Evolutionary conservation across 2,329 filamentous ascomycete genomes (phyloP), one percentile per base, ranked within the genome.

Genomic region (Arthrobotrys entomopaga): DNA sequence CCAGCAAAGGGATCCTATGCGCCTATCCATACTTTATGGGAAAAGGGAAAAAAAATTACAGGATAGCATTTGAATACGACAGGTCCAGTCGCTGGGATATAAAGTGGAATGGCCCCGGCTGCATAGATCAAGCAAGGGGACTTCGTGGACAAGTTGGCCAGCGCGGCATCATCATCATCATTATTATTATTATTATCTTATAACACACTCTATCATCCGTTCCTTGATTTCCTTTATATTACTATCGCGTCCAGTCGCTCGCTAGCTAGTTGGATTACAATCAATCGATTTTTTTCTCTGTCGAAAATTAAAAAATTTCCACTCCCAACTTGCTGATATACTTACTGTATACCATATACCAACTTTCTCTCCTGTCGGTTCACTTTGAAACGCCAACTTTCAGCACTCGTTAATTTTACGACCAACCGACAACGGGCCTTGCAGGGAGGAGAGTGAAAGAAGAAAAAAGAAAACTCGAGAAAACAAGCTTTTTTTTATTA

Each of bases 21-120:
- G 65, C 65, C 65, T 50, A 61, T 69, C 65, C 65, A 69, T 69
- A 48, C 65, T 61, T 60, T 48, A 61, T 53, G 56, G 64, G 38
- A 65, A n/a, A 46, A n/a, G n/a, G n/a, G n/a, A n/a, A 5, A 49
- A 46, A 34, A 34, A 3, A 7, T 34, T 34, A 34, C 5, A 34
- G 29, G 29, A 34, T 34, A 10, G 29, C 29, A 10, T 34, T 34
- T 34, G 56, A 46, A 29, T 16, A 29, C 2, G 56, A 13, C 40
- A 48, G 40, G 56, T 48, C 56, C 53, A 57, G 20, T 43, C 34
- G 53, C 29, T 10, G 16, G 19, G 38, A 48, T 34, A 48, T 59
- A 59, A 48, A 59, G 48, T 48, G 56, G 11, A 59, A 24, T 8
- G 56, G 4, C 19, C 43, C 46, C 40, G 56, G 42, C 56, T 40